Percentiles rank a stretch among this genome's conserved stretches.
Evolutionary conservation across 371 early-diverging fungal species (phyloP).

Genomic region (Chytridiales sp.): DNA sequence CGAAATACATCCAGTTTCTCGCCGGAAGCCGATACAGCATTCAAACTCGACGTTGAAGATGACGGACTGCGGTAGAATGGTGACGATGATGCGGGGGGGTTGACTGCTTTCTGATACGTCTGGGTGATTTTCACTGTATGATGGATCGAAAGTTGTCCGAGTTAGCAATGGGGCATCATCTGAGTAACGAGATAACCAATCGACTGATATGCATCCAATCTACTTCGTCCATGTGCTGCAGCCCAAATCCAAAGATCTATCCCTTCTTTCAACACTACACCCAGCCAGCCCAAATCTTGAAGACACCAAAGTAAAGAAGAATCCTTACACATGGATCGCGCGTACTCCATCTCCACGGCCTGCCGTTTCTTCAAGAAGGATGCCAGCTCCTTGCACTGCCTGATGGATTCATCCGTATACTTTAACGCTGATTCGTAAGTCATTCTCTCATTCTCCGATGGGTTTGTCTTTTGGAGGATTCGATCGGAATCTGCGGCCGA

Average conservation of each 20-base stretch:
- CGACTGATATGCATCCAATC: neutral
- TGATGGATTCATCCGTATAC: slow-evolving; percentile 43
- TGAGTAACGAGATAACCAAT: neutral
- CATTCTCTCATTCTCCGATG: too few relatives aligned
- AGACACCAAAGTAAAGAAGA: neutral
- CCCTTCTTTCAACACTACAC: neutral
- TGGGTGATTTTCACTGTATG: slow-evolving; percentile 15
- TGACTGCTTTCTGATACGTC: neutral
- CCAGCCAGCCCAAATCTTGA: neutral
- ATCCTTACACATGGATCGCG: slow-evolving; percentile 34
- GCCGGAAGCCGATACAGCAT: neutral
- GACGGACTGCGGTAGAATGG: slow-evolving; percentile 14
- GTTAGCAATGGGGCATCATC: too few relatives aligned
- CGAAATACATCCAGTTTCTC: slow-evolving; percentile 8
- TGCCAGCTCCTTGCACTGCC: slow-evolving; percentile 40
- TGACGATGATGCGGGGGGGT: slow-evolving; percentile 14
- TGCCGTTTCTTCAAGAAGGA: slow-evolving; percentile 39
- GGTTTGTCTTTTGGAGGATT: too few relatives aligned
- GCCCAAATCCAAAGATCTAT: neutral
- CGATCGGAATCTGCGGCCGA: too few relatives aligned
- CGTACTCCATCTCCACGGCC: slow-evolving; percentile 39
- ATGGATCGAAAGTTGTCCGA: neutral
- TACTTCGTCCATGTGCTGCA: too few relatives aligned
- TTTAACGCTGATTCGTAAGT: slow-evolving; percentile 29
- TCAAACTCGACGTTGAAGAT: slow-evolving; percentile 4